phyloP scores from a whole-genome alignment of 208 protist genomes.

The Wallacemonas sp. region DNA sequence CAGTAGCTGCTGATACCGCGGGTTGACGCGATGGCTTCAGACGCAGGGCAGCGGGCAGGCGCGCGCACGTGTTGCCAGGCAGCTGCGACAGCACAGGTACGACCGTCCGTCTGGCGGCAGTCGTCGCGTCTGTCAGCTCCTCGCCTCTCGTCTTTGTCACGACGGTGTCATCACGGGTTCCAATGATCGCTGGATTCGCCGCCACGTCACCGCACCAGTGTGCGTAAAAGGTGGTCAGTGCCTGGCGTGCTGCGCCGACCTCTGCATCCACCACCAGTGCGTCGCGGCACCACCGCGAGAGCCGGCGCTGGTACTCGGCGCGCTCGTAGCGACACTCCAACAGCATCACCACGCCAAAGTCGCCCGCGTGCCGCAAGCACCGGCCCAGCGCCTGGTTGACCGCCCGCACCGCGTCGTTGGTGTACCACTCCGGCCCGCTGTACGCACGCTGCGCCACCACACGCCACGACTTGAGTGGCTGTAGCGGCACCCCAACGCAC shows the following conservation, averaged over 20 bases:
- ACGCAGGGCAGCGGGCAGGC: no score
- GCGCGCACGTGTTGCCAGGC: constrained; percentile 12
- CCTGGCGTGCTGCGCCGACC: neutral
- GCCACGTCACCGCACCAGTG: neutral
- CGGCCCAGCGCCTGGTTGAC: constrained; percentile 97
- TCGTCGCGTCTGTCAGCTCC: neutral
- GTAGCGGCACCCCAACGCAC: constrained; percentile 91
- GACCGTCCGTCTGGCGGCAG: neutral
- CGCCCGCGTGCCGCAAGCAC: constrained; percentile 92
- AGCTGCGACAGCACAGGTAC: constrained; percentile 5
- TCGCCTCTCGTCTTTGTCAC: no score
- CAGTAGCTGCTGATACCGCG: no score
- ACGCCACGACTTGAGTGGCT: constrained; percentile 55
- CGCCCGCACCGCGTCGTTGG: constrained; percentile 80
- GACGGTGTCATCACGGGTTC: no score
- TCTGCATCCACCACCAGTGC: constrained; percentile 31
- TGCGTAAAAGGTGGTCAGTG: neutral
- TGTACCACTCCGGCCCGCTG: constrained; percentile 92
- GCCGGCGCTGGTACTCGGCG: constrained; percentile 22
- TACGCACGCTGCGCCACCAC: constrained; percentile 58
- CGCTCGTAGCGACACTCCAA: constrained; percentile 87
- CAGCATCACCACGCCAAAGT: constrained; percentile 95
- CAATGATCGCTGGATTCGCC: no score
- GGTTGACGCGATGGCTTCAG: no score
- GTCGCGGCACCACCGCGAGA: constrained; percentile 65